These are phyloP conservation scores for Plasmodium fragile DNA, from an alignment of 169 alveolate species.

Conservation along the genomic window DNA sequence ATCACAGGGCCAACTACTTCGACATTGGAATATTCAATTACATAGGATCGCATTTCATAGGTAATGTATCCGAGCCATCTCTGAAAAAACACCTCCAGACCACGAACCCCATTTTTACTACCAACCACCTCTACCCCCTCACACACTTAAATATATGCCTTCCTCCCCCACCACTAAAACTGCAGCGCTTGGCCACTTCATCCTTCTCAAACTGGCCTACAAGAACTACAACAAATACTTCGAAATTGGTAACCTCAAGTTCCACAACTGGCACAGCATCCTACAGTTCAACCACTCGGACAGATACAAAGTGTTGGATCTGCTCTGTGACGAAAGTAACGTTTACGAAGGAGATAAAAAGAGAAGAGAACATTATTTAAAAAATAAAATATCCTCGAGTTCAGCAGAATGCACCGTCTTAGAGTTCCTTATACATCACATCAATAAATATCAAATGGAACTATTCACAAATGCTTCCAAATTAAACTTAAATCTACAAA, in stretches of 20 bases:
- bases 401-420: constrained; percentile 37
- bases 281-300: constrained; percentile 19
- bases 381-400: not conserved
- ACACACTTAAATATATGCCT: too few relatives aligned
- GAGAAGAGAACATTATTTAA: constrained; percentile 27
- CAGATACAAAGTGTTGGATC: constrained; percentile 43
- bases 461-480: constrained; percentile 12
- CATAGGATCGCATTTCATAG: constrained; percentile 44
- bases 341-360: constrained; percentile 2
- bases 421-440: constrained; percentile 45
- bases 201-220: constrained; percentile 28
- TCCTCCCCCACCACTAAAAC: not conserved
- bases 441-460: constrained; percentile 51
- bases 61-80: not conserved
- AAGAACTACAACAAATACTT: constrained; percentile 13
- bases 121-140: not conserved
- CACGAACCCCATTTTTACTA: not conserved
- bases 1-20: not conserved
- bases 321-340: constrained; percentile 25
- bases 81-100: not conserved
- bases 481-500: constrained; percentile 32
- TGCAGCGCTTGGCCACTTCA: constrained; percentile 44
- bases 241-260: constrained; percentile 20
- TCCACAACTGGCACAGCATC: constrained; percentile 40
- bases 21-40: constrained; percentile 28